A percentile compares a stretch with the other conserved stretches of the same genome.
Conservation (phyloP, 345 rosid species). For the Trapa incisa region DNA sequence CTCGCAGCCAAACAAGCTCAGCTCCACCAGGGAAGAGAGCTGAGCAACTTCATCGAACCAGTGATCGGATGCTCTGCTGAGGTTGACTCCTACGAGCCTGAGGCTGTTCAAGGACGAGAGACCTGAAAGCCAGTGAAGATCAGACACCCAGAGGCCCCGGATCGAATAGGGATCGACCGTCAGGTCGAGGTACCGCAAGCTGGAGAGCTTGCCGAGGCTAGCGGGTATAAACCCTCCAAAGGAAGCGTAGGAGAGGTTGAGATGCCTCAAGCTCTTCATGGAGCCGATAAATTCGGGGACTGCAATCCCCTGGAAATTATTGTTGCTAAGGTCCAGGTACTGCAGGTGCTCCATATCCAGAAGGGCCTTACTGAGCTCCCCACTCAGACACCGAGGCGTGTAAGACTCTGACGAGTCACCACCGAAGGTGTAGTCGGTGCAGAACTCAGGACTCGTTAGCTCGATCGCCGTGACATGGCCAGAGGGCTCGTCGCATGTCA, state of each 20-base stretch:
- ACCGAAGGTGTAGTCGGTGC: background rate
- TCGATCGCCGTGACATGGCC: constrained; percentile 11
- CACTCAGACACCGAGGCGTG: constrained; percentile 6
- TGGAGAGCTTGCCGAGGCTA: constrained; percentile 19
- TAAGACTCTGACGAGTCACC: background rate
- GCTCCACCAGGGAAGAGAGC: constrained; percentile 18
- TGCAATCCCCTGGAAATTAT: constrained; percentile 10
- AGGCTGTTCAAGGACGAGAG: constrained; percentile 16
- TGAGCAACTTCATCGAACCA: constrained; percentile 14
- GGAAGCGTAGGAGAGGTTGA: constrained; percentile 14
- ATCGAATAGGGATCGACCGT: background rate
- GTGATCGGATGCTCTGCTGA: constrained; percentile 1
- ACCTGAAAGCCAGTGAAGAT: constrained; percentile 14
- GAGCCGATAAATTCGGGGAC: constrained; percentile 20
- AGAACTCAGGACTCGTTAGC: constrained; percentile 10
- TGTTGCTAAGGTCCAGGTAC: constrained; percentile 17
- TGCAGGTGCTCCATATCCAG: constrained; percentile 11
- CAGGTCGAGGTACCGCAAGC: constrained; percentile 16
- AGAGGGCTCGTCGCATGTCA: constrained; percentile 10
- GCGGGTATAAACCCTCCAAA: constrained; percentile 15
- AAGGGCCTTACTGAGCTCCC: constrained; percentile 15
- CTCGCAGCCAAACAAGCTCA: constrained; percentile 11
- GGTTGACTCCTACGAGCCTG: constrained; percentile 11
- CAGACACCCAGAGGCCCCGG: background rate
- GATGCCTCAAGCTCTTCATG: constrained; percentile 8